Evolutionary conservation across 805 yeast species (phyloP).

Genomic region (Lipomyces sp.): DNA sequence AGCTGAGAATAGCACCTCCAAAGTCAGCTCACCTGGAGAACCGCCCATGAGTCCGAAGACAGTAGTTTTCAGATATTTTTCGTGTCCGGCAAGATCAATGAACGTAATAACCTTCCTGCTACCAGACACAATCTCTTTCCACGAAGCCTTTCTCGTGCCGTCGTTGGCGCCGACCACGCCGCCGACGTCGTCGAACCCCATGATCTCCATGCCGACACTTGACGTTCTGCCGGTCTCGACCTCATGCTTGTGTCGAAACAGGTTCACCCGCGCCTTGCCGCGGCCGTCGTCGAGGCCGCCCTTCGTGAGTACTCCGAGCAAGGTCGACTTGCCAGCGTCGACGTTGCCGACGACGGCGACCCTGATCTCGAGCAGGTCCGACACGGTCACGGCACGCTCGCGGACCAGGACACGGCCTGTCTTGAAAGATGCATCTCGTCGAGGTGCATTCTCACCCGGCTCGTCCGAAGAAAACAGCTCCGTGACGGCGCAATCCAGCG

Average conservation of each 20-base stretch:
- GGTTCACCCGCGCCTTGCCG: slow-evolving; percentile 29
- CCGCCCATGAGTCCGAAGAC: slow-evolving; percentile 30
- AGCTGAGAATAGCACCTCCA: no score
- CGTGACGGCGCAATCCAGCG: slow-evolving; percentile 15
- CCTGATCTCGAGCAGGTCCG: slow-evolving; percentile 26
- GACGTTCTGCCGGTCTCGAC: slow-evolving; percentile 29
- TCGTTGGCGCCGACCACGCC: slow-evolving; percentile 23
- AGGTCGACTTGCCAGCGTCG: slow-evolving; percentile 30
- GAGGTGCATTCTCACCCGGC: background rate
- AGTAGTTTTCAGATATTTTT: slow-evolving; percentile 28
- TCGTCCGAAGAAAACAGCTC: slow-evolving; percentile 8
- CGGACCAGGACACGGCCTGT: slow-evolving; percentile 17
- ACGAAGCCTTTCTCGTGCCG: slow-evolving; percentile 21
- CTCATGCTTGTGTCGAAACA: slow-evolving; percentile 29
- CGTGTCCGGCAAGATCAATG: slow-evolving; percentile 30
- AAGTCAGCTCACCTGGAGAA: slow-evolving; percentile 25
- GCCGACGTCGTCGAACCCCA: slow-evolving; percentile 27
- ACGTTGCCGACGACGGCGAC: slow-evolving; percentile 31
- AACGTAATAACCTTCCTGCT: slow-evolving; percentile 28
- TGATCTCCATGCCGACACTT: slow-evolving; percentile 30
- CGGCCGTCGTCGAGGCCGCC: slow-evolving; percentile 31
- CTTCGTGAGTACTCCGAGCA: slow-evolving; percentile 28
- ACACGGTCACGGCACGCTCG: slow-evolving; percentile 9
- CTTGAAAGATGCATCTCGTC: background rate
- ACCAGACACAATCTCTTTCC: slow-evolving; percentile 26